Evolutionary conservation across 1,284 basidiomycete genomes (phyloP).

Genomic region (Sparassis latifolia): DNA sequence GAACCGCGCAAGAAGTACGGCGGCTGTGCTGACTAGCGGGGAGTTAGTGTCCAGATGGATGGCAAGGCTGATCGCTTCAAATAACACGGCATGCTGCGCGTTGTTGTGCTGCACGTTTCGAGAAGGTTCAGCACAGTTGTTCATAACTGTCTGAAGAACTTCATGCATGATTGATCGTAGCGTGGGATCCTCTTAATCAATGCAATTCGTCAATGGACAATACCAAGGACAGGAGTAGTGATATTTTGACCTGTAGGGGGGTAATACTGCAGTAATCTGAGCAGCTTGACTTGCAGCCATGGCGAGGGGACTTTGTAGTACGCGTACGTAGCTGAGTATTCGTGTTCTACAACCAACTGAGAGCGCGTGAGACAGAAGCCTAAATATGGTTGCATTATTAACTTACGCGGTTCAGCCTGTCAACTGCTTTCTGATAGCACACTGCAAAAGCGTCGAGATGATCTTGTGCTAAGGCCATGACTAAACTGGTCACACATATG

Average conservation of each 20-base stretch:
- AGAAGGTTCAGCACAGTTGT: conserved; percentile 87
- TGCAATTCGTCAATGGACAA: conserved; percentile 2
- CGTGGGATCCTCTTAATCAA: conserved; percentile 69
- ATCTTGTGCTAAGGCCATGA: conserved; percentile 95
- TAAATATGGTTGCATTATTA: background rate
- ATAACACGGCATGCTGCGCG: conserved; percentile 96
- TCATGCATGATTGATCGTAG: conserved; percentile 74
- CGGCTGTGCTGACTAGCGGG: conserved; percentile 84
- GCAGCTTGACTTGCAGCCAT: conserved; percentile 95
- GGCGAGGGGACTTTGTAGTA: conserved; percentile 98
- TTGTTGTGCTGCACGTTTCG: conserved; percentile 98
- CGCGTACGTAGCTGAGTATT: conserved; percentile 84
- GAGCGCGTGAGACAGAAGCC: conserved; percentile 7
- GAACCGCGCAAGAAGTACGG: conserved; percentile 88
- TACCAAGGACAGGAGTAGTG: background rate
- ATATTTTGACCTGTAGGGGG: conserved; percentile 73
- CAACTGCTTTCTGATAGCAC: conserved; percentile 93
- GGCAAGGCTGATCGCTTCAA: conserved; percentile 95
- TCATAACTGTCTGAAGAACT: conserved; percentile 88
- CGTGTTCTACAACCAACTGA: conserved; percentile 86
- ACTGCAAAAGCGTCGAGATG: conserved; percentile 85
- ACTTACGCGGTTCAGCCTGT: conserved; percentile 79
- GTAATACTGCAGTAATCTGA: conserved; percentile 93
- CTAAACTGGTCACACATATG: conserved; percentile 86
- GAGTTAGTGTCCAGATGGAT: conserved; percentile 96